A percentile compares a stretch with the other conserved stretches of the same genome.
phyloP scores from a whole-genome alignment of 2,329 filamentous ascomycete genomes.

The Penicillium concentricum region DNA sequence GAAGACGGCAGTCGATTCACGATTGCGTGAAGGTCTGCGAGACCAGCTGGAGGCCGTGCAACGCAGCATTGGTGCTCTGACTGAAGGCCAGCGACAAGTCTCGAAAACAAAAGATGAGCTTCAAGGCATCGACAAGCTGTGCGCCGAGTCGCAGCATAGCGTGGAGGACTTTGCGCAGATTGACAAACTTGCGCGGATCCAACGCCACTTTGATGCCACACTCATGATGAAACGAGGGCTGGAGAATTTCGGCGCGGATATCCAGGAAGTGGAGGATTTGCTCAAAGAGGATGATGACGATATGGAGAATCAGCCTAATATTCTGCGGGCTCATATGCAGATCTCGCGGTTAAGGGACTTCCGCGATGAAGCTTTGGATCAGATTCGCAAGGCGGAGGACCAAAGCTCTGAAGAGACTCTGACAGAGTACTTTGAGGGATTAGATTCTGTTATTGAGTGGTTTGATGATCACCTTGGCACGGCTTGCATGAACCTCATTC shows the following conservation, averaged over 20 bases:
- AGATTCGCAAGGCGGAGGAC: constrained; percentile 78
- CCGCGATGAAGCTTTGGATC: constrained; percentile 92
- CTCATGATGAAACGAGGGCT: constrained; percentile 90
- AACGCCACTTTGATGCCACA: constrained; percentile 92
- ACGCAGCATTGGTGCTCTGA: constrained; percentile 83
- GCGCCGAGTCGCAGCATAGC: constrained; percentile 95
- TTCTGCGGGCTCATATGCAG: constrained; percentile 86
- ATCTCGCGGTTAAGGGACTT: constrained; percentile 91
- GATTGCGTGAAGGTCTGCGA: constrained; percentile 81
- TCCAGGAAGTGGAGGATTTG: constrained; percentile 74
- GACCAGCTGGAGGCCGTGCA: constrained; percentile 95
- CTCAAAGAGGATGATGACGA: constrained; percentile 81
- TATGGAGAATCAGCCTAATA: constrained; percentile 84
- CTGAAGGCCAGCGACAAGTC: constrained; percentile 87
- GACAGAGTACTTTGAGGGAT: constrained; percentile 80
- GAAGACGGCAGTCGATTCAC: constrained; percentile 85
- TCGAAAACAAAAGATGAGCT: constrained; percentile 96
- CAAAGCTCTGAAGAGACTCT: constrained; percentile 74
- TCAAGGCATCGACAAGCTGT: constrained; percentile 96
- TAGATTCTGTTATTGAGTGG: constrained; percentile 87
- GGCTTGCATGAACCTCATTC: constrained; percentile 86
- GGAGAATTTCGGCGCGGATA: constrained; percentile 77
- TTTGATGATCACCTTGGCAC: constrained; percentile 94
- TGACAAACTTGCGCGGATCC: constrained; percentile 51
- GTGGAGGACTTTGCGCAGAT: constrained; percentile 97